A percentile compares a stretch with the other conserved stretches of the same genome.
phyloP scores from a whole-genome alignment of 2,329 filamentous ascomycete genomes.

The Botrytis paeoniae region DNA sequence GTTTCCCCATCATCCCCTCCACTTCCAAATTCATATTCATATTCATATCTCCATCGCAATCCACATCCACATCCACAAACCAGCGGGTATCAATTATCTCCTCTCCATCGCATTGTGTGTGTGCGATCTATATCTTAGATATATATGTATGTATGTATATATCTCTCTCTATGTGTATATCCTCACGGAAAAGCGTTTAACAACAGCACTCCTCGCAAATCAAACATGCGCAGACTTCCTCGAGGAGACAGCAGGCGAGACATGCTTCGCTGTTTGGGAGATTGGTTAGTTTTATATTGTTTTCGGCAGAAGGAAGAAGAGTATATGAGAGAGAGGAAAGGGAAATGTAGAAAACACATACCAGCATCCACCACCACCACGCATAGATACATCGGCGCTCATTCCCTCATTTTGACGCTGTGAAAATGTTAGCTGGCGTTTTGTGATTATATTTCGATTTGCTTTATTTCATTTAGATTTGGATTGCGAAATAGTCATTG shows the following conservation, averaged over 20 bases:
- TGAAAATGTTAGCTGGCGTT: background rate
- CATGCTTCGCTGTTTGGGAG: background rate
- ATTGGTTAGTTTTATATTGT: background rate
- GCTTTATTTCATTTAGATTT: fast-evolving
- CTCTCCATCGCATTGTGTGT: background rate
- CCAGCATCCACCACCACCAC: slow-evolving; percentile 17
- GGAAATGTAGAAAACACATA: background rate
- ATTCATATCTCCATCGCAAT: background rate
- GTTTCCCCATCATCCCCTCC: too few species aligned
- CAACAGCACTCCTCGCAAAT: slow-evolving; percentile 19
- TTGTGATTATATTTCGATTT: background rate
- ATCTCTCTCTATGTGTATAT: background rate
- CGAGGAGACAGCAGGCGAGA: slow-evolving; percentile 19
- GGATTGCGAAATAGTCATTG: background rate
- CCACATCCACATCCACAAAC: background rate
- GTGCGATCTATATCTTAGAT: background rate
- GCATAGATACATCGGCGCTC: slow-evolving; percentile 14
- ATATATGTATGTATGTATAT: background rate
- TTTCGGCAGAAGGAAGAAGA: background rate
- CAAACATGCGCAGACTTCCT: slow-evolving; percentile 13
- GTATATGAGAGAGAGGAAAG: background rate
- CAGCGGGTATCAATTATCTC: slow-evolving; percentile 1
- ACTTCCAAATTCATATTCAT: too few species aligned
- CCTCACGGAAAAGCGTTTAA: background rate
- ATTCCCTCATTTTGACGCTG: slow-evolving; percentile 19